Percentiles rank a stretch among this genome's conserved stretches.
Evolutionary conservation across 352 stramenopile species (phyloP).

Genomic region (Phytophthora chlamydospora): DNA sequence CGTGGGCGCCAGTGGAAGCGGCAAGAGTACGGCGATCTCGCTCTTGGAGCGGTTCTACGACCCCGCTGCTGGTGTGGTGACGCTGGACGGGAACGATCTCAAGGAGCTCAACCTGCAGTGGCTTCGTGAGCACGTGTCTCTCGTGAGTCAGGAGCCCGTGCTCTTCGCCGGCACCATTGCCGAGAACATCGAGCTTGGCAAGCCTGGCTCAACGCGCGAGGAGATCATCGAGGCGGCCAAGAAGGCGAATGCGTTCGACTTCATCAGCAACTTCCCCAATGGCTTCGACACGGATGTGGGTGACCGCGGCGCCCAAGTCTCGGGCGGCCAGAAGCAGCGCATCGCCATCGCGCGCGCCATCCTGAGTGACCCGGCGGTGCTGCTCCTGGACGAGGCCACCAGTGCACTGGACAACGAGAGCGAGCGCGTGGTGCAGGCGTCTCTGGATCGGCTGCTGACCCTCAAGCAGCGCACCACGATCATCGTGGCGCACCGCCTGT

Average conservation of each 20-base stretch:
- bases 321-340: slow-evolving; percentile 43
- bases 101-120: slow-evolving; percentile 44
- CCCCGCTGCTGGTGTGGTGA: slow-evolving; percentile 34
- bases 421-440: slow-evolving; percentile 43
- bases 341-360: slow-evolving; percentile 46
- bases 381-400: slow-evolving; percentile 41
- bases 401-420: slow-evolving; percentile 47
- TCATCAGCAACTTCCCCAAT: slow-evolving; percentile 40
- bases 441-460: slow-evolving; percentile 35
- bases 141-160: slow-evolving; percentile 44
- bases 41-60: slow-evolving; percentile 46
- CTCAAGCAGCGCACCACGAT: slow-evolving; percentile 47
- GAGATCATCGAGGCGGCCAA: slow-evolving; percentile 43
- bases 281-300: slow-evolving; percentile 46
- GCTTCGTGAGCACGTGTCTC: slow-evolving; percentile 40
- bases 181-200: slow-evolving; percentile 44
- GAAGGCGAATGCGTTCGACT: slow-evolving; percentile 47
- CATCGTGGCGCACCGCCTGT: slow-evolving; percentile 42
- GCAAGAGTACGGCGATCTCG: slow-evolving; percentile 45
- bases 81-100: slow-evolving; percentile 35
- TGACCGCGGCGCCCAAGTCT: slow-evolving; percentile 42
- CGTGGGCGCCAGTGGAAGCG: slow-evolving; percentile 40
- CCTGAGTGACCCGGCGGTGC: slow-evolving; percentile 35
- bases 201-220: slow-evolving; percentile 37
- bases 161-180: slow-evolving; percentile 45